These are phyloP conservation scores for Coleophoma eucalyptorum DNA, from an alignment of 2,329 filamentous ascomycete species.

Conservation along the genomic window DNA sequence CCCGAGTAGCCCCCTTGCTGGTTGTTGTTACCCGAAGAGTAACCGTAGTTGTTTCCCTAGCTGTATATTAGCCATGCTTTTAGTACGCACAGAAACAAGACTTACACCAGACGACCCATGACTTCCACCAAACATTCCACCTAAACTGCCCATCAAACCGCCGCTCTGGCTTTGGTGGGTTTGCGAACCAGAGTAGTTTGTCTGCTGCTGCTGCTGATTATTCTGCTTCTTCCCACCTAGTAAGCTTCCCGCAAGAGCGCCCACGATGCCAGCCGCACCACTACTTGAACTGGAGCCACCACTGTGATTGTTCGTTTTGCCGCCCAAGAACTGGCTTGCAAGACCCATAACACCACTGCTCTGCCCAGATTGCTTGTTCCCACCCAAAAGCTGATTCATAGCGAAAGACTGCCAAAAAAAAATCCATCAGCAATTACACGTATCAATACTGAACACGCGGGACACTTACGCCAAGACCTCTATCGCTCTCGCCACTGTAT, in stretches of 20 bases:
- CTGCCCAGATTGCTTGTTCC: constrained; percentile 19
- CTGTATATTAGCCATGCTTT: constrained; percentile 12
- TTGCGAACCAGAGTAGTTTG: constrained; percentile 35
- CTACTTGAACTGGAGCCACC: constrained; percentile 19
- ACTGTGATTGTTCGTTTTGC: constrained; percentile 16
- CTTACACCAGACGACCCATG: constrained; percentile 17
- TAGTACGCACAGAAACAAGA: background rate
- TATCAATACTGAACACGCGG: background rate
- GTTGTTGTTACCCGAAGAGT: constrained; percentile 42
- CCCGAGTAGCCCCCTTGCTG: constrained; percentile 54
- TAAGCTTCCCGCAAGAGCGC: constrained; percentile 47
- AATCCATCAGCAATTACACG: constrained; percentile 7
- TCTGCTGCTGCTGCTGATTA: constrained; percentile 20
- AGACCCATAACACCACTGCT: constrained; percentile 28
- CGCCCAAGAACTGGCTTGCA: constrained; percentile 28
- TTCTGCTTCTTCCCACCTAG: constrained; percentile 44
- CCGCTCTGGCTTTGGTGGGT: constrained; percentile 21
- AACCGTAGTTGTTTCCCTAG: constrained; percentile 57
- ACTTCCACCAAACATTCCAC: constrained; percentile 22
- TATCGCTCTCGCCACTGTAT: constrained; percentile 52
- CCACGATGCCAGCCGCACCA: constrained; percentile 28
- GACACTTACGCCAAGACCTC: constrained; percentile 60
- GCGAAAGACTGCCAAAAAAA: constrained; percentile 18
- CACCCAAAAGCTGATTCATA: constrained; percentile 30
- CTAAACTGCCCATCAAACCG: constrained; percentile 23